Conservation (phyloP, 139 green algal genomes). For the Chlorella sp. region DNA sequence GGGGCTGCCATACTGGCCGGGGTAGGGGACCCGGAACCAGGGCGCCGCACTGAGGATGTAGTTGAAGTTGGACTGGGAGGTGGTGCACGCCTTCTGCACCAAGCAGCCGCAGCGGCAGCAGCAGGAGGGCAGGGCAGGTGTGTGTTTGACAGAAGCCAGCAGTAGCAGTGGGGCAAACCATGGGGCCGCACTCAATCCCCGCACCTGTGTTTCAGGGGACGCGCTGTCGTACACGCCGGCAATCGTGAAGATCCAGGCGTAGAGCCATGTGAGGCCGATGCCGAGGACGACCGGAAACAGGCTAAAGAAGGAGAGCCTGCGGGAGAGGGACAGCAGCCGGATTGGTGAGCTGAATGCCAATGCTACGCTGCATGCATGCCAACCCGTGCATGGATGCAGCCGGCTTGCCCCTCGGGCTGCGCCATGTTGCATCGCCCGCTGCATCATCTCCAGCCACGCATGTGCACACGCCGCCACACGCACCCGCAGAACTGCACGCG, state of each 20-base stretch:
- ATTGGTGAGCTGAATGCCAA: too few relatives aligned
- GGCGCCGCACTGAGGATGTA: constrained; percentile 41
- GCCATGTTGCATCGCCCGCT: too few relatives aligned
- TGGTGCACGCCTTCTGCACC: constrained; percentile 20
- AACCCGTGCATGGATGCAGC: too few relatives aligned
- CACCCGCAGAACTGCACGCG: constrained; percentile 42
- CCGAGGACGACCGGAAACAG: constrained; percentile 57
- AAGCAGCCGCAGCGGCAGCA: background rate
- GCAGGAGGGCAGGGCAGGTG: background rate
- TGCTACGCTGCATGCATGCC: too few relatives aligned
- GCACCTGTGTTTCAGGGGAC: constrained; percentile 20
- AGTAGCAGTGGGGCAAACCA: background rate
- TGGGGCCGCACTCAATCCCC: background rate
- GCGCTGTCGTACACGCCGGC: constrained; percentile 56
- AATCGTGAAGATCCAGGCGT: constrained; percentile 53
- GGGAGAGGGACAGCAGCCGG: background rate
- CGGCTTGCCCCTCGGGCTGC: too few relatives aligned
- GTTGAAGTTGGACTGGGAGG: constrained; percentile 16
- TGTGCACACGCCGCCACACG: too few relatives aligned
- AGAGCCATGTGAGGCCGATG: constrained; percentile 45
- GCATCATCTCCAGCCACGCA: too few relatives aligned
- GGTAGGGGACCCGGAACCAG: constrained; percentile 69
- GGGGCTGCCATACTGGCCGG: constrained; percentile 60
- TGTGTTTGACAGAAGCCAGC: background rate
- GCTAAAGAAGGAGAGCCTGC: constrained; percentile 56